Evolutionary conservation across 2,329 filamentous ascomycete genomes (phyloP).

Genomic region (Aspergillus oerlinghausenensis): DNA sequence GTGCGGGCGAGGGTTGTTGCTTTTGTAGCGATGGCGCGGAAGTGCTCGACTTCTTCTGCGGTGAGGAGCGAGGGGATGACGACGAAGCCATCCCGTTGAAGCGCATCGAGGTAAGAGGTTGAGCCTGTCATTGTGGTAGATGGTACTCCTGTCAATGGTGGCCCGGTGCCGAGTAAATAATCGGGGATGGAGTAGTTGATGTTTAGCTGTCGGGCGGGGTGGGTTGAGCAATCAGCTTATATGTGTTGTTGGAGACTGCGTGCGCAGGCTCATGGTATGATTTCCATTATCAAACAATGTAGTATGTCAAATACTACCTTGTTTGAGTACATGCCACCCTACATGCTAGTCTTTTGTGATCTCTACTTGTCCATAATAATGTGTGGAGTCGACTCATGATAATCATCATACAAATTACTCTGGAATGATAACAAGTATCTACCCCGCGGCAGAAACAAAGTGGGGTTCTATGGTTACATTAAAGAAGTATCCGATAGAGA

Average conservation of each 20-base stretch:
- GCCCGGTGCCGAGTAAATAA: neutral
- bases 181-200: neutral
- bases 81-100: constrained; percentile 71
- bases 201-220: neutral
- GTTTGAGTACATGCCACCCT: constrained; percentile 3
- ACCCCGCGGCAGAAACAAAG: constrained; percentile 5
- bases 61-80: constrained; percentile 63
- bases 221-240: neutral
- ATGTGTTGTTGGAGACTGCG: neutral
- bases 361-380: neutral
- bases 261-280: neutral
- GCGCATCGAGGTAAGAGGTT: constrained; percentile 46
- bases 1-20: constrained; percentile 59
- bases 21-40: constrained; percentile 57
- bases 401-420: neutral
- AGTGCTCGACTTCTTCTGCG: constrained; percentile 50
- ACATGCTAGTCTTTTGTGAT: neutral
- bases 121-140: constrained; percentile 12
- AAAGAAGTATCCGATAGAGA: neutral
- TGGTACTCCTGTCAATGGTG: neutral
- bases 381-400: neutral
- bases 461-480: constrained; percentile 8
- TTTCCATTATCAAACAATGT: constrained; percentile 10
- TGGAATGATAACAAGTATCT: neutral
- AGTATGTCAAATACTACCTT: constrained; percentile 8